Conservation (phyloP, 140 eudicot genomes). For the Bidens hawaiensis region DNA sequence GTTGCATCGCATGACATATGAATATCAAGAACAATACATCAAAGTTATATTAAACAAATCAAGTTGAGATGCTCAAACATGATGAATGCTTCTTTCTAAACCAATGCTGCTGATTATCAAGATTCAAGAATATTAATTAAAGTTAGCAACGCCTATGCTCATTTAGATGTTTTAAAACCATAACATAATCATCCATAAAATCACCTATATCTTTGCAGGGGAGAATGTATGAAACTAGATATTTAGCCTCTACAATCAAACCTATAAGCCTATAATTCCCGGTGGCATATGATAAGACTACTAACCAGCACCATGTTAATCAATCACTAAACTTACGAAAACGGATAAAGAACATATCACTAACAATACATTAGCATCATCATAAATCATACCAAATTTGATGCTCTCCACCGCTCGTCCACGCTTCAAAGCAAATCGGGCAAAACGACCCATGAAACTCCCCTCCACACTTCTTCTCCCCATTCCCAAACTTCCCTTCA, state of each 20-base stretch:
- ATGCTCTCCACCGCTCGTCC: constrained; percentile 69
- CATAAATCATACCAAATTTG: constrained; percentile 46
- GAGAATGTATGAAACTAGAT: not conserved
- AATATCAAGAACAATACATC: too few species aligned
- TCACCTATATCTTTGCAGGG: not conserved
- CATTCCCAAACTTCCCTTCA: constrained; percentile 15
- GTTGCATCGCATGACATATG: too few species aligned
- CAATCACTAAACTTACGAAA: not conserved
- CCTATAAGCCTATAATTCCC: not conserved
- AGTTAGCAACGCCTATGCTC: not conserved
- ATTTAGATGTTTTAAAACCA: not conserved
- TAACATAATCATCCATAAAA: not conserved
- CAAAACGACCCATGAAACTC: constrained; percentile 53
- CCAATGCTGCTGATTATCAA: not conserved
- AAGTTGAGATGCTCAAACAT: constrained; percentile 2
- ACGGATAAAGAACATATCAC: not conserved
- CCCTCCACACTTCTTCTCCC: constrained; percentile 29
- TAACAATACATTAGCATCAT: not conserved
- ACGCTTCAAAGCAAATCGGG: constrained; percentile 78
- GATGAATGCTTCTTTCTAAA: not conserved
- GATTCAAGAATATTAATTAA: not conserved
- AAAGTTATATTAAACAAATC: not conserved
- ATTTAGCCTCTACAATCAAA: not conserved
- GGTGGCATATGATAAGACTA: not conserved
- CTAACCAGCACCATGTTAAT: not conserved